Base-by-base conservation (phyloP, 129 eudicot genomes). In the Helichrysum umbraculigerum region DNA sequence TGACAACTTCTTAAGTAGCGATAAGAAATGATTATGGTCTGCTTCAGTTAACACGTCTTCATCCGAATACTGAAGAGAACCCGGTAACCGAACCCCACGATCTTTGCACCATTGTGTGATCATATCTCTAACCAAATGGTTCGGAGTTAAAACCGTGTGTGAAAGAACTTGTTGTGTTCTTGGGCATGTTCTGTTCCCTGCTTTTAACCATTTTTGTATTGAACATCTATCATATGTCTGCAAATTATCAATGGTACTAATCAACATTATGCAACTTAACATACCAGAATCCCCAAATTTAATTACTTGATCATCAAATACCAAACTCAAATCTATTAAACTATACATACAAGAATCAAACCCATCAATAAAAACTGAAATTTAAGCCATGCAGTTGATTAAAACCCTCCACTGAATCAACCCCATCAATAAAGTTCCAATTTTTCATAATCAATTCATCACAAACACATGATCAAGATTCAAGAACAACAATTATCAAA, bases 171-270 rank as follows among this genome's bases (percentile, higher is more conserved):
- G 89, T 63, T 89, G 87, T 8, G 97, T 87, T 34, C 33, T 82
- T 0, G 97, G 99, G 82, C 97, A 94, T 14, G 87, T 86, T 75
- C 89, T 71, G 39, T 89, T 88, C 73, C 99, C 99, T 22, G 87
- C 68, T 66, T 87, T 89, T 57, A 94, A 62, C 97, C 97, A 94
- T 81, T 88, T 91, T 70, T 86, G 96, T 47, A 94, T 91, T 74
- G 85, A 89, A 20, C 87, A 73, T 76, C 96, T 79, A 76, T 94
- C 97, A 69, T 84, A 94, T 30, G 99, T 94, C 99, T 94, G 90
- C 84, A 77, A 76, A 57, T 69, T 28, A 54, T 29, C 17, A 78
- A 78, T 52, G 72, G 52, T 56, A 29, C 20, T 25, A n/a, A 59
- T 74, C 39, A 74, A 66, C 57, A 61, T 42, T 39, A 8, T 22